Base-by-base conservation (phyloP, 179 eudicot genomes). In the Drosera spatulata region DNA sequence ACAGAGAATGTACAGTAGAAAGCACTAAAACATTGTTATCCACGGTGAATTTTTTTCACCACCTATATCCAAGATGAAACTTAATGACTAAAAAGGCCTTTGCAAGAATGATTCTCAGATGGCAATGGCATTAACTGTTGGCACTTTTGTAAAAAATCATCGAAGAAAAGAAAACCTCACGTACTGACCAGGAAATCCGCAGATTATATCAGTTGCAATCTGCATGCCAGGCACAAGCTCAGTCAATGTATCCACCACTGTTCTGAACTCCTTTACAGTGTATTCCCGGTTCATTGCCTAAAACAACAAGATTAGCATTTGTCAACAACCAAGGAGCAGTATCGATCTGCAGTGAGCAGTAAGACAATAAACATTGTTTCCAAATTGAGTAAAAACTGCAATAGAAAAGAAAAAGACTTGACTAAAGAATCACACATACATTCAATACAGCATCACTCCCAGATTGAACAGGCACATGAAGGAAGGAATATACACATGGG, bases 201-300 rank as follows among this genome's bases (percentile, higher is more conserved):
- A 93, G 46, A 93, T 93, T 46, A 93, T 89, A 77, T 93, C 99
- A 65, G 99, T 93, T 11, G 99, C 99, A 72, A 93, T 93, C 77
- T 93, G 97, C 97, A 93, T 89, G 55, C 91, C 99, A 10, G 99
- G 97, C 22, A 93, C 99, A 69, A 84, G 80, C 66, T 83, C 77
- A 50, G 60, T 82, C 83, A 93, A 77, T 58, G 97, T 93, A 73
- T 89, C 97, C 62, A 71, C 97, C 61, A 93, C 97, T 50, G 68
- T 86, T 80, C 74, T 75, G 80, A 93, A 93, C 67, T 93, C 97
- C 53, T 88, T 65, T 9, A 86, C 86, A 62, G 88, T 89, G 60
- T 93, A 93, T 68, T 93, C 99, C 43, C 99, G 79, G 60, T 93
- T 86, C 99, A 93, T 93, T 66, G 91, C 91, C 99, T 93, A 82